These are phyloP conservation scores for Trebouxia gelatinosa DNA, from an alignment of 163 green algal species.

Conservation along the genomic window DNA sequence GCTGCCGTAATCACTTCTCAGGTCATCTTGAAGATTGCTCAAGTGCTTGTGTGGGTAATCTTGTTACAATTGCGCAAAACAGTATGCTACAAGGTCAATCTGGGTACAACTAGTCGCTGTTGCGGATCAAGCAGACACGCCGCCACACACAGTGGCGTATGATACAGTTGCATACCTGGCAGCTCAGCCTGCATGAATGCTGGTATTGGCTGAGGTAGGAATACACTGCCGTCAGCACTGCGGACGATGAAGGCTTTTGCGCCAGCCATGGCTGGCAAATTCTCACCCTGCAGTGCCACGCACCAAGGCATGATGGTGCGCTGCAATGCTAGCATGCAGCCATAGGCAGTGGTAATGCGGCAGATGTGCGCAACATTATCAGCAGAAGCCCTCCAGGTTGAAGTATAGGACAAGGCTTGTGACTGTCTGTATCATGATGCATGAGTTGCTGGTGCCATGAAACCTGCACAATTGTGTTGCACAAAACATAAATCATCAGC, in stretches of 20 bases:
- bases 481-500: too few species aligned
- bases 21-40: neutral
- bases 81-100: neutral
- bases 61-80: neutral
- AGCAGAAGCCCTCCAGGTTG: too few species aligned
- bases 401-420: too few species aligned
- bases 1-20: neutral
- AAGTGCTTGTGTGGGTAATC: neutral
- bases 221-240: neutral
- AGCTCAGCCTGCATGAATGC: conserved; percentile 24
- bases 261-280: neutral
- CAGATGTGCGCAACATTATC: too few species aligned
- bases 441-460: too few species aligned
- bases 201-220: neutral
- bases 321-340: too few species aligned
- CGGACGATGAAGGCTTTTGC: neutral
- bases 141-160: neutral
- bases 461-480: too few species aligned
- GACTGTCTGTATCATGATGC: too few species aligned
- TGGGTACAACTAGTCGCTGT: neutral
- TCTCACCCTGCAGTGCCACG: conserved; percentile 23
- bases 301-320: too few species aligned
- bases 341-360: too few species aligned
- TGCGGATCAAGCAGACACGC: too few species aligned
- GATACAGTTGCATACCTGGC: neutral